These are phyloP conservation scores for Trypethelium eluteriae DNA, from an alignment of 495 filamentous ascomycete species.

Conservation along the genomic window DNA sequence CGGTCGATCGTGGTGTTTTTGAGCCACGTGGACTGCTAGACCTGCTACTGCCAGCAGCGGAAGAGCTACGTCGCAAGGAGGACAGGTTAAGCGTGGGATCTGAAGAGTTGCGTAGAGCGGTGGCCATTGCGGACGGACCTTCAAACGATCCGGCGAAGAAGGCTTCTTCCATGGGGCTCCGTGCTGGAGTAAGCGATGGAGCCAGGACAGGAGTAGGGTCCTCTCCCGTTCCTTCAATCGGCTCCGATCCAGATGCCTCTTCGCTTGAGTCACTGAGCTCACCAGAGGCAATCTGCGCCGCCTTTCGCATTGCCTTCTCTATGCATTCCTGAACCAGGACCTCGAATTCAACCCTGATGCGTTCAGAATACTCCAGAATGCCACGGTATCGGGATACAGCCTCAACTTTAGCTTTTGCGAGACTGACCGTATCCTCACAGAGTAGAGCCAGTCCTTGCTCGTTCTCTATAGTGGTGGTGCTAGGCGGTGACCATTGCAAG, in stretches of 20 bases:
- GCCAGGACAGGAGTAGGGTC: constrained; percentile 15
- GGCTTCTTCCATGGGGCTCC: constrained; percentile 36
- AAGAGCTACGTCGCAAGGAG: constrained; percentile 47
- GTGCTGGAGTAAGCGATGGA: constrained; percentile 4
- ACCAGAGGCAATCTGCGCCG: constrained; percentile 76
- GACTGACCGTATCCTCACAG: constrained; percentile 76
- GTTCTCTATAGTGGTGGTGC: constrained; percentile 83
- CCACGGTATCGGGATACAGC: constrained; percentile 82
- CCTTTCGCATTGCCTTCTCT: constrained; percentile 82
- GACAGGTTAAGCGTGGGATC: constrained; percentile 33
- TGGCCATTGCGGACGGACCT: constrained; percentile 48
- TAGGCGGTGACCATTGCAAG: constrained; percentile 88
- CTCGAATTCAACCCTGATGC: constrained; percentile 87
- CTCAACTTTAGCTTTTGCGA: constrained; percentile 81
- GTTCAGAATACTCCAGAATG: constrained; percentile 91
- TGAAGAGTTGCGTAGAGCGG: constrained; percentile 46
- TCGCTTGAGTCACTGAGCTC: constrained; percentile 65
- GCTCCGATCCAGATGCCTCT: constrained; percentile 44
- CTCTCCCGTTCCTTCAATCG: background rate
- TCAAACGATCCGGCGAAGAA: constrained; percentile 50
- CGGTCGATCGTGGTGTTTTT: constrained; percentile 80
- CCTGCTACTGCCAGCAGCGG: constrained; percentile 58
- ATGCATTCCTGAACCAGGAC: constrained; percentile 91
- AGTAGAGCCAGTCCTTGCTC: constrained; percentile 85
- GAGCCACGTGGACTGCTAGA: constrained; percentile 89